These are phyloP conservation scores for Extremus antarcticus DNA, from an alignment of 495 filamentous ascomycete species.

Conservation along the genomic window DNA sequence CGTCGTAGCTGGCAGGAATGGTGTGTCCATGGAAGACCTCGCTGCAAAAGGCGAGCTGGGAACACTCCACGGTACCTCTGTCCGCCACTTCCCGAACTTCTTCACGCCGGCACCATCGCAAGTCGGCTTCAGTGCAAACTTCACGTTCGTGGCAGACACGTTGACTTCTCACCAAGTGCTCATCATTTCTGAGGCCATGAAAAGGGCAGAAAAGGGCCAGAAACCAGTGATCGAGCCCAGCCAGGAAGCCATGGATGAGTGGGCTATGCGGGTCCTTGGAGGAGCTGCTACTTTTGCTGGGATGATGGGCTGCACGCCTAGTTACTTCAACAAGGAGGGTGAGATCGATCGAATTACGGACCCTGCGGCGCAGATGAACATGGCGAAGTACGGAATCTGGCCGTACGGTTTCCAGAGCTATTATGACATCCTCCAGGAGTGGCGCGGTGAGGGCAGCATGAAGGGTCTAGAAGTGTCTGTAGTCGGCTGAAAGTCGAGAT, in stretches of 20 bases:
- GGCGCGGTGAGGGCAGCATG: constrained; percentile 22
- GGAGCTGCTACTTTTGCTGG: constrained; percentile 32
- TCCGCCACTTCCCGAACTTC: constrained; percentile 42
- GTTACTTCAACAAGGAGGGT: constrained; percentile 45
- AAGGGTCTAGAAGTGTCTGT: constrained; percentile 20
- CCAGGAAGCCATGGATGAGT: constrained; percentile 35
- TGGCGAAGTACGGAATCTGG: constrained; percentile 20
- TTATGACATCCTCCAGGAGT: constrained; percentile 17
- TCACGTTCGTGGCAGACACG: constrained; percentile 33
- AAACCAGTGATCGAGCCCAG: constrained; percentile 34
- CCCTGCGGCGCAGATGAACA: constrained; percentile 21
- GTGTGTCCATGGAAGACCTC: constrained; percentile 35
- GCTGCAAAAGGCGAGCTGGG: constrained; percentile 27
- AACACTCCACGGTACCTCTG: constrained; percentile 40
- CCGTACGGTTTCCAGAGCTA: constrained; percentile 19
- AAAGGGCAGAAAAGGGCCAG: constrained; percentile 17
- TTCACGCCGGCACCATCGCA: constrained; percentile 39
- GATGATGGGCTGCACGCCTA: constrained; percentile 43
- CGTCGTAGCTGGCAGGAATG: constrained; percentile 33
- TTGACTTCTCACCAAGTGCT: constrained; percentile 35
- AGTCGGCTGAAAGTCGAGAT: not conserved
- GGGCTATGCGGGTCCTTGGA: constrained; percentile 34
- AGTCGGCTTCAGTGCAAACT: constrained; percentile 32
- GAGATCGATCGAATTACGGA: constrained; percentile 19
- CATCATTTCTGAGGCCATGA: constrained; percentile 36